phyloP scores from a whole-genome alignment of 495 filamentous ascomycete genomes.

The Talaromyces liani region DNA sequence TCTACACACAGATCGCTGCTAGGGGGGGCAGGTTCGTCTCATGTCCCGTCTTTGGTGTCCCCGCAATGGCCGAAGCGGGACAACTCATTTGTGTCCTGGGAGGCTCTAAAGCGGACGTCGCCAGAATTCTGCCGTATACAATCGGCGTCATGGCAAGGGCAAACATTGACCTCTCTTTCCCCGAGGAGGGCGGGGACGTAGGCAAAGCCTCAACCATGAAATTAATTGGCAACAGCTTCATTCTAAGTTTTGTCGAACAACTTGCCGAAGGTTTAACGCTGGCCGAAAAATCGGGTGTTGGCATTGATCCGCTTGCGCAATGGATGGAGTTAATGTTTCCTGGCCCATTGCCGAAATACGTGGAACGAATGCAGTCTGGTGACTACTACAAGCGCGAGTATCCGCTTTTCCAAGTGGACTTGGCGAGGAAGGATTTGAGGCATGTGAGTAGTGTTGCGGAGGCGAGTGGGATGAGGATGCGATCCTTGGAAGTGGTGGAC shows the following conservation, averaged over 20 bases:
- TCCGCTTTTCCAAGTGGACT: conserved; percentile 79
- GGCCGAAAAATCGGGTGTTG: conserved; percentile 76
- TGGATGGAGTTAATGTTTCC: conserved; percentile 60
- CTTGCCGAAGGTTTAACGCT: conserved; percentile 68
- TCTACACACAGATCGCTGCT: conserved; percentile 46
- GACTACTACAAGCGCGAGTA: conserved; percentile 66
- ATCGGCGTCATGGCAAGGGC: conserved; percentile 69
- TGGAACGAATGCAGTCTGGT: conserved; percentile 61
- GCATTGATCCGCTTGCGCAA: conserved; percentile 57
- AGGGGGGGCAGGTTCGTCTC: conserved; percentile 68
- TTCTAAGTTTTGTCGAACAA: conserved; percentile 74
- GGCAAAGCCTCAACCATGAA: conserved; percentile 42
- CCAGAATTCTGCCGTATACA: conserved; percentile 63
- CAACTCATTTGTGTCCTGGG: conserved; percentile 71
- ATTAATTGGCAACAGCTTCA: conserved; percentile 79
- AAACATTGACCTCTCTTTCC: conserved; percentile 48
- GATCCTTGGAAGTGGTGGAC: conserved; percentile 59
- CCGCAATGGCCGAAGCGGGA: conserved; percentile 69
- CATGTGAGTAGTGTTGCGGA: conserved; percentile 66
- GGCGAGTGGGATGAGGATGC: conserved; percentile 52
- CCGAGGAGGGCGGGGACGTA: neutral
- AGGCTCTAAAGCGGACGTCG: conserved; percentile 52
- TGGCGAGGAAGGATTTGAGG: conserved; percentile 77
- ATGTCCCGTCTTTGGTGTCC: conserved; percentile 77
- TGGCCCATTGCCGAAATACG: conserved; percentile 56